Percentiles rank a stretch among this genome's conserved stretches.
Conservation (phyloP, 2,329 filamentous ascomycete genomes). For the Fusarium sambucinum region DNA sequence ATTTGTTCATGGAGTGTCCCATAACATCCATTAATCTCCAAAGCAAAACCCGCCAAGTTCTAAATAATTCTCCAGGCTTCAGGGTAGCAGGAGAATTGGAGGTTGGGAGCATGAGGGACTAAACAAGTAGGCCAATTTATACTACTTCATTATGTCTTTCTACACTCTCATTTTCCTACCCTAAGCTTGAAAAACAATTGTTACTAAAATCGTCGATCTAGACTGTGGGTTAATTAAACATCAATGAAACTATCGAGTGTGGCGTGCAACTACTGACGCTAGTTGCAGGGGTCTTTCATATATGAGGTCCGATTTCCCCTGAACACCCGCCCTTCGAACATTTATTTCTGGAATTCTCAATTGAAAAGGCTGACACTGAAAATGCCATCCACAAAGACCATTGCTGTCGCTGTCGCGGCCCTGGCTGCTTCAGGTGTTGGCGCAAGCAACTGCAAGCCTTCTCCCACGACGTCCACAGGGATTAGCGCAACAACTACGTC, state of each 20-base stretch:
- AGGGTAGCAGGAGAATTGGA: no score
- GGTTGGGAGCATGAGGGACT: no score
- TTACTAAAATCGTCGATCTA: no score
- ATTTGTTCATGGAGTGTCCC: no score
- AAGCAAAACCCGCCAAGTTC: no score
- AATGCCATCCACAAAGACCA: conserved; percentile 27
- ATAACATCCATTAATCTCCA: no score
- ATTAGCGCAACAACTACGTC: background rate
- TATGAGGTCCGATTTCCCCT: conserved; percentile 4
- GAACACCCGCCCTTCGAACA: background rate
- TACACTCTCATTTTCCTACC: no score
- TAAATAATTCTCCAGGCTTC: no score
- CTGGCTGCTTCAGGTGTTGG: conserved; percentile 19
- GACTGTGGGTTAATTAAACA: background rate
- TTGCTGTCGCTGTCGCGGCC: conserved; percentile 21
- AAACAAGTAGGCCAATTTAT: no score
- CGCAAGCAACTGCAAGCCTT: background rate
- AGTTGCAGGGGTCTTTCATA: background rate
- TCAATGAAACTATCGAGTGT: background rate
- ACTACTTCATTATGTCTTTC: no score
- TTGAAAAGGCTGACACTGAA: no score
- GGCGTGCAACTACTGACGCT: conserved; percentile 7
- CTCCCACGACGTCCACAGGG: background rate
- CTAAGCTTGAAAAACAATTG: no score
- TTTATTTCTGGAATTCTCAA: background rate